phyloP scores from a whole-genome alignment of 139 green algal genomes.

The Trebouxia sp. region DNA sequence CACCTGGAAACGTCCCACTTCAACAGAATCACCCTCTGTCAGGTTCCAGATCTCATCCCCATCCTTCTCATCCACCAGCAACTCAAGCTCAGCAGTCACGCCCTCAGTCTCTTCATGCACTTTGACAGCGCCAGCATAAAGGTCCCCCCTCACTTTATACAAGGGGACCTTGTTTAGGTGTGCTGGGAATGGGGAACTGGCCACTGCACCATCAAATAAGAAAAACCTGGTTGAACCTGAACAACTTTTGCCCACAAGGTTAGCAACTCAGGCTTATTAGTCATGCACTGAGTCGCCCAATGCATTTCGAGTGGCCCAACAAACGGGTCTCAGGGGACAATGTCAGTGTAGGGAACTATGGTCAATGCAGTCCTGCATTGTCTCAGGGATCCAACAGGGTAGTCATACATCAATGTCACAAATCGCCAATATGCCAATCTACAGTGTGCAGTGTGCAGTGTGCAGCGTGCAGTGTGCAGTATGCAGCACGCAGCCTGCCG shows the following conservation, averaged over 20 bases:
- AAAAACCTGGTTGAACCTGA: background rate
- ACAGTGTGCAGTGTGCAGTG: no score
- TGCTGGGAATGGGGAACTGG: slow-evolving; percentile 47
- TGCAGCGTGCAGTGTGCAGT: no score
- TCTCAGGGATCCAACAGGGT: no score
- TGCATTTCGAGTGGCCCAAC: background rate
- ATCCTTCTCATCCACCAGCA: slow-evolving; percentile 65
- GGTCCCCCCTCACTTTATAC: slow-evolving; percentile 66
- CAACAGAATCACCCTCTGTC: slow-evolving; percentile 53
- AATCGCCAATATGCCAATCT: no score
- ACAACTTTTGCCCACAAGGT: background rate
- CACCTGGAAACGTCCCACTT: slow-evolving; percentile 71
- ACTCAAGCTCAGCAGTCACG: slow-evolving; percentile 40
- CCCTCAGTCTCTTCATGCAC: slow-evolving; percentile 26
- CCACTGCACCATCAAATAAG: slow-evolving; percentile 45
- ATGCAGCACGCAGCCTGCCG: no score
- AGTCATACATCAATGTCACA: no score
- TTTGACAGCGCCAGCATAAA: slow-evolving; percentile 74
- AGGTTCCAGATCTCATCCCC: slow-evolving; percentile 67
- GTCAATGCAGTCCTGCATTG: no score
- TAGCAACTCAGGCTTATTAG: background rate
- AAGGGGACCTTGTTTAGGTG: slow-evolving; percentile 57
- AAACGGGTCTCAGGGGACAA: no score
- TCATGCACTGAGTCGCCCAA: background rate
- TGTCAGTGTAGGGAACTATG: no score